Evolutionary conservation across 768 basidiomycete genomes (phyloP), one percentile per base, ranked within the genome.

Genomic region (Russula brevipes): DNA sequence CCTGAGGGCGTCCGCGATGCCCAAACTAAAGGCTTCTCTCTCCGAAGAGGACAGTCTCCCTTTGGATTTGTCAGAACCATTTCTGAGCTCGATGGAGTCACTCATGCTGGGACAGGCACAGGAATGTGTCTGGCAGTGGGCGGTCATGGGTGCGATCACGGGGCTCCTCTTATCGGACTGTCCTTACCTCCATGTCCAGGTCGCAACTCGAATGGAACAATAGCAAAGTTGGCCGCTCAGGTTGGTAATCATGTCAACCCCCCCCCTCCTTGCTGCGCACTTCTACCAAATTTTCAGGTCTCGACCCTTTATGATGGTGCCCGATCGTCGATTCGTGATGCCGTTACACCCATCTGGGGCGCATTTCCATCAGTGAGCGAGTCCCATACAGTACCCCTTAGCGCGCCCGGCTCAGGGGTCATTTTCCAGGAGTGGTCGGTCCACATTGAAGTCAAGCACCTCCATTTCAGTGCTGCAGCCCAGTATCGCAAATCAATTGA

Each of bases 61-160:
- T 0, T 68, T 79, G 16, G 96, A 98, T 72, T 79, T 97, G 33
- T 81, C 86, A 0, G 74, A 76, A 31, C 70, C 82, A 0, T 86
- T 88, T 68, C 69, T 91, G 30, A 78, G 77, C 52, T 79, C 84
- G 33, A 71, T 97, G 47, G 85, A 91, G 70, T 82, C 75, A 66
- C 80, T 98, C 59, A 88, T 93, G 84, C 80, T 95, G 5, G 94
- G 94, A 0, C 93, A 98, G 73, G 95, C 94, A 1, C 96, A 98
- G 68, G 97, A 99, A 76, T 96, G 92, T 71, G 92, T 86, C 46
- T 98, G 95, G 95, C 94, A 96, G 72, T 83, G 88, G 67, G 94
- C 94, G 16, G 87, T 88, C 70, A 75, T 91, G 62, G 90, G 94
- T 92, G 69, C 69, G 62, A 56, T 57, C 53, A 54, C 16, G 49